Conservation (phyloP, 768 basidiomycete species). For the Auriscalpium vulgare region DNA sequence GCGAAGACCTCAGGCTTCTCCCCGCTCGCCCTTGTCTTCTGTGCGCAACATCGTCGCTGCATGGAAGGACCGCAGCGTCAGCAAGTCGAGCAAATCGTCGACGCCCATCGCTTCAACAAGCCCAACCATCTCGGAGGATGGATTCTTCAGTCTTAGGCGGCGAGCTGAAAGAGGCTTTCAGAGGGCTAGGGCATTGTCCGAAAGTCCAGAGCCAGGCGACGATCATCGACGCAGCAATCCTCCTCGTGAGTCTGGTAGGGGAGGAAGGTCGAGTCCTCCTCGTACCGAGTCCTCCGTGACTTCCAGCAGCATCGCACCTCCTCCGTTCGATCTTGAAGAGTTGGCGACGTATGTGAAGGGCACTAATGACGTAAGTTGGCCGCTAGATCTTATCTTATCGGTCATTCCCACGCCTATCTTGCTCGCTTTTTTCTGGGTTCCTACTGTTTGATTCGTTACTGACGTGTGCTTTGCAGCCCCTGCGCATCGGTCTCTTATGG, state of each 20-base stretch:
- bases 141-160: constrained; percentile 46
- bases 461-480: constrained; percentile 46
- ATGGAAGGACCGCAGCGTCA: constrained; percentile 71
- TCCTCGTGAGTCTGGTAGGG: background rate
- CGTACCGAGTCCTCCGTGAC: constrained; percentile 20
- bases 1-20: constrained; percentile 53
- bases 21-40: constrained; percentile 63
- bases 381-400: too few relatives aligned
- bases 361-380: constrained; percentile 35
- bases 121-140: constrained; percentile 25
- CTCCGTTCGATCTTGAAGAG: constrained; percentile 40
- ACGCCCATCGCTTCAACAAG: constrained; percentile 5
- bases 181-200: constrained; percentile 13
- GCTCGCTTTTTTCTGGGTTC: constrained; percentile 1
- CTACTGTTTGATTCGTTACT: constrained; percentile 3
- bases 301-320: constrained; percentile 30
- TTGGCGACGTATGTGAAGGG: constrained; percentile 34
- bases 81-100: constrained; percentile 13
- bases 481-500: constrained; percentile 81
- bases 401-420: background rate
- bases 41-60: constrained; percentile 72
- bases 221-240: constrained; percentile 5
- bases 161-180: constrained; percentile 28
- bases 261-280: constrained; percentile 18
- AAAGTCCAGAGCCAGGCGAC: background rate